Evolutionary conservation across 805 yeast genomes (phyloP), one percentile per base, ranked within the genome.

Genomic region (Ogataea wickerhamii): DNA sequence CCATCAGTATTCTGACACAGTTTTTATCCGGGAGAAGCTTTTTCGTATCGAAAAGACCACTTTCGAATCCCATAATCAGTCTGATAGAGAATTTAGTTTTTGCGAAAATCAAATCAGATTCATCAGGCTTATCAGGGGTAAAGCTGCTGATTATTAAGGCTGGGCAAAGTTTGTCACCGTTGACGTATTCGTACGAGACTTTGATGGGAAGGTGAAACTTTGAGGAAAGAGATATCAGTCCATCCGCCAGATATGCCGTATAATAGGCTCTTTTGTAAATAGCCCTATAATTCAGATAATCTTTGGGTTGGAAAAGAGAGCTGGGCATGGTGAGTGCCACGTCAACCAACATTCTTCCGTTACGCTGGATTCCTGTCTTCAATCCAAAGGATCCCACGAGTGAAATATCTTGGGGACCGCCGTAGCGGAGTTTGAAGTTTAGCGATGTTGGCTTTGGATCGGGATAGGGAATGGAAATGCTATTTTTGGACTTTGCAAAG

Each of bases 371-470:
- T 3, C 84, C 87, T 0, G 95, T 80, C 52, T 87, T 87, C 47
- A 91, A 68, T 3, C 96, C 93, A 66, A 87, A 91, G 5, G 95
- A 80, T 1, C 98, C 98, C 6, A 87, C 82, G 27, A 93, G 71
- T 6, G 88, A 77, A 11, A 91, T 78, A 48, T 78, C 80, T 39
- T 73, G 74, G 0, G 98, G 98, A 12, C 78, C 68, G 32, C 64
- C 60, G 58, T 76, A 89, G 17, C 77, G 71, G 49, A 91, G 81
- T 45, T 76, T 76, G 62, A 85, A 87, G 52, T 85, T 82, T 32
- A 82, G 70, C 14, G 60, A 44, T 6, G 73, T 61, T 23, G 96
- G 96, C 56, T 81, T 83, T 13, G 96, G 96, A 56, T 89, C 95
- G 10, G 93, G 86, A 62, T 83, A 91, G 23, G 98, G 97, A 13